Conservation (phyloP, 345 rosid genomes). For the Adansonia digitata region DNA sequence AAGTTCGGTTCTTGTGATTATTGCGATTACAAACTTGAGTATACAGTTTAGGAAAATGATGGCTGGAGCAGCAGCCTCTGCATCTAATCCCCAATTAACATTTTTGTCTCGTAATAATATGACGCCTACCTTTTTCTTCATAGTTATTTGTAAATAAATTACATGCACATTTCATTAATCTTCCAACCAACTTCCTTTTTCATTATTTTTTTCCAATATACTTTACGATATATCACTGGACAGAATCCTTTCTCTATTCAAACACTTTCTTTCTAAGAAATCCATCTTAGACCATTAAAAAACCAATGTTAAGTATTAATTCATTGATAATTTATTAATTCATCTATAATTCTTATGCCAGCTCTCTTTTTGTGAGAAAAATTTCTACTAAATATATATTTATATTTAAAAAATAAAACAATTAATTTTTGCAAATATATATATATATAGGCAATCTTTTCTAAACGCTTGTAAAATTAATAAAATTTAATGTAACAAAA, state of each 20-base stretch:
- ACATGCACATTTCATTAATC: neutral
- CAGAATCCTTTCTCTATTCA: neutral
- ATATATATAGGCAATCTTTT: too few relatives aligned
- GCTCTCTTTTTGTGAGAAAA: too few relatives aligned
- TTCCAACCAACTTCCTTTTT: neutral
- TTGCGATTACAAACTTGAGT: neutral
- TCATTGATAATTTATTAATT: too few relatives aligned
- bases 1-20: neutral
- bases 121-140: too few relatives aligned
- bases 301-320: too few relatives aligned
- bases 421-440: too few relatives aligned
- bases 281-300: neutral
- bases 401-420: too few relatives aligned
- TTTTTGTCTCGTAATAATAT: neutral
- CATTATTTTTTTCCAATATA: neutral
- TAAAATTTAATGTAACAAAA: too few relatives aligned
- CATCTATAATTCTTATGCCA: too few relatives aligned
- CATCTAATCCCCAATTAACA: neutral
- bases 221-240: neutral
- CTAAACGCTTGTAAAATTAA: too few relatives aligned
- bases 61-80: too few relatives aligned
- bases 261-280: neutral
- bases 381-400: too few relatives aligned
- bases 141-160: neutral
- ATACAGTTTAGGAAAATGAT: neutral